A percentile compares a stretch with the other conserved stretches of the same genome.
Conservation (phyloP, 176 grass and related monocot genomes). For the Puccinellia tenuiflora region DNA sequence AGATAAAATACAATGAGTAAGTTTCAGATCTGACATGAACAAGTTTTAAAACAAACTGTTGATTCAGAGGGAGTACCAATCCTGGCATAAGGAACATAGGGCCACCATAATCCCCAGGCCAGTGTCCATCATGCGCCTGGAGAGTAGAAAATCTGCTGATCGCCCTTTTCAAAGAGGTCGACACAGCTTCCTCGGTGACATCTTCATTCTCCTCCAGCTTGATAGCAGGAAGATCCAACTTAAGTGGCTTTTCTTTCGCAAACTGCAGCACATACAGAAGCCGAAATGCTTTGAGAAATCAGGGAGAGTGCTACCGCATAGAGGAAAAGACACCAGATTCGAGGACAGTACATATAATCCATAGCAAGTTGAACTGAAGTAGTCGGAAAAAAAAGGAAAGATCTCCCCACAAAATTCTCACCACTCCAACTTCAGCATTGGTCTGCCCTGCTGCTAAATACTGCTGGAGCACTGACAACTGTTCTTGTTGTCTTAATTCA, state of each 20-base stretch:
- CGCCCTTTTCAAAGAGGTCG: slow-evolving; percentile 51
- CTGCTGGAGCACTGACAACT: neutral
- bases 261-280: slow-evolving; percentile 49
- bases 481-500: neutral
- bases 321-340: neutral
- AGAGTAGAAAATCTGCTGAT: slow-evolving; percentile 58
- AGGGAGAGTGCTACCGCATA: neutral
- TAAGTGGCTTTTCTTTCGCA: slow-evolving; percentile 60
- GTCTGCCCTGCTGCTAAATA: neutral
- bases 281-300: neutral
- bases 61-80: slow-evolving; percentile 49
- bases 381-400: neutral
- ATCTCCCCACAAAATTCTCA: neutral
- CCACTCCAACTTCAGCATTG: neutral
- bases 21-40: slow-evolving; percentile 1
- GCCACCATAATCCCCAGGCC: slow-evolving; percentile 82
- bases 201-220: slow-evolving; percentile 67
- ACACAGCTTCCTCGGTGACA: slow-evolving; percentile 60
- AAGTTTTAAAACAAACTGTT: neutral
- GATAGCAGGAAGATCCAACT: slow-evolving; percentile 49
- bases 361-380: neutral
- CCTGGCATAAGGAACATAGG: slow-evolving; percentile 88
- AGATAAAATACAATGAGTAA: slow-evolving; percentile 3
- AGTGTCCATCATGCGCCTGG: slow-evolving; percentile 85
- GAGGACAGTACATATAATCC: neutral